These are phyloP conservation scores for Lenzites betulinus DNA, from an alignment of 768 basidiomycete genomes.

Conservation along the genomic window DNA sequence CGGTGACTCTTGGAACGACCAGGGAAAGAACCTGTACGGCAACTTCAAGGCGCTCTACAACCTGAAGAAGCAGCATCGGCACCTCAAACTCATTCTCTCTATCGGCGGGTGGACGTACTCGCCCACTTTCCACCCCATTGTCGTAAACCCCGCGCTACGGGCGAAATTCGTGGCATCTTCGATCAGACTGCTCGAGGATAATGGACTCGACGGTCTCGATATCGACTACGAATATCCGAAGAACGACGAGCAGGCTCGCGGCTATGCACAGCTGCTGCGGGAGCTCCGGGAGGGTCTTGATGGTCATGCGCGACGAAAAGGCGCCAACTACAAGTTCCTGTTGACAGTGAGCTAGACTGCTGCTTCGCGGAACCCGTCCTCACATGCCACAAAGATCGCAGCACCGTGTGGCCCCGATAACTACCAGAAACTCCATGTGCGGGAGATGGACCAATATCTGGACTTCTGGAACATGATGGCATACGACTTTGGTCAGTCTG, in stretches of 20 bases:
- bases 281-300: slow-evolving; percentile 79
- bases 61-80: slow-evolving; percentile 83
- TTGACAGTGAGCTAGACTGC: slow-evolving; percentile 59
- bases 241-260: slow-evolving; percentile 72
- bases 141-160: slow-evolving; percentile 62
- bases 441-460: slow-evolving; percentile 84
- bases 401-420: slow-evolving; percentile 91
- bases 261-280: slow-evolving; percentile 80
- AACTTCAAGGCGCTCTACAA: slow-evolving; percentile 94
- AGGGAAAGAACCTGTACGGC: slow-evolving; percentile 89
- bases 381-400: slow-evolving; percentile 59
- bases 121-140: slow-evolving; percentile 81
- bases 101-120: slow-evolving; percentile 98
- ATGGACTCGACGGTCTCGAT: slow-evolving; percentile 90
- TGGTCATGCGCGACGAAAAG: slow-evolving; percentile 66
- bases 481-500: slow-evolving; percentile 71
- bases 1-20: slow-evolving; percentile 93
- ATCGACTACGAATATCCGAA: slow-evolving; percentile 93
- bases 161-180: slow-evolving; percentile 80
- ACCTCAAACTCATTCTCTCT: slow-evolving; percentile 78
- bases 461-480: slow-evolving; percentile 99
- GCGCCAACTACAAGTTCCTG: slow-evolving; percentile 62
- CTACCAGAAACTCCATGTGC: slow-evolving; percentile 75
- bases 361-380: slow-evolving; percentile 1
- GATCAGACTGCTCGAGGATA: slow-evolving; percentile 82